Conservation (phyloP, 805 yeast genomes). For the Candida chauliodis region DNA sequence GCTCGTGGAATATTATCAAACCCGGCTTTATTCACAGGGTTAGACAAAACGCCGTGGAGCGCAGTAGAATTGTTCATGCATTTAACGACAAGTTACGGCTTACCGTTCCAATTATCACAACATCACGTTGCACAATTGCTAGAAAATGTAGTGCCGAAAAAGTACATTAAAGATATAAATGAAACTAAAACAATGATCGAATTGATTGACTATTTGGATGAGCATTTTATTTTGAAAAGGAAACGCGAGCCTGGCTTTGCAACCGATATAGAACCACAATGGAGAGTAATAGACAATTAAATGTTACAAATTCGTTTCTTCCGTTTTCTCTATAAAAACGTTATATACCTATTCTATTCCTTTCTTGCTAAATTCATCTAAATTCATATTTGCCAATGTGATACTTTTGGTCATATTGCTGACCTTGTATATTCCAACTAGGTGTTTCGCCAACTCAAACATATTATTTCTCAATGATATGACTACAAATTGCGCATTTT, state of each 20-base stretch:
- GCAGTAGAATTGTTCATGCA: slow-evolving; percentile 84
- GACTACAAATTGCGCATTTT: slow-evolving; percentile 94
- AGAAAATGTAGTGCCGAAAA: slow-evolving; percentile 42
- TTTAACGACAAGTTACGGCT: slow-evolving; percentile 71
- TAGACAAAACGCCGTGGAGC: slow-evolving; percentile 77
- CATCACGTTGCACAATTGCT: slow-evolving; percentile 91
- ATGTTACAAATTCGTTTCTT: too few species aligned
- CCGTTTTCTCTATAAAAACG: too few species aligned
- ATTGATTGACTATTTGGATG: slow-evolving; percentile 81
- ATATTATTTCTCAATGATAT: slow-evolving; percentile 93
- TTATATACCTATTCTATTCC: neutral
- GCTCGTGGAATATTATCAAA: slow-evolving; percentile 84
- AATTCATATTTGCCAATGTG: slow-evolving; percentile 29
- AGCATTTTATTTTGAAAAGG: slow-evolving; percentile 61
- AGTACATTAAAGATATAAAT: slow-evolving; percentile 54
- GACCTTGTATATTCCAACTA: slow-evolving; percentile 94
- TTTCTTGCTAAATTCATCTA: slow-evolving; percentile 4
- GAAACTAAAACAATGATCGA: slow-evolving; percentile 53
- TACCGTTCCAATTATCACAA: slow-evolving; percentile 79
- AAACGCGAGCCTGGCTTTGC: slow-evolving; percentile 72
- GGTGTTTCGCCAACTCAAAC: slow-evolving; percentile 93
- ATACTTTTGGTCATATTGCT: slow-evolving; percentile 87
- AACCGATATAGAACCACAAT: slow-evolving; percentile 28
- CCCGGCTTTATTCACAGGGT: slow-evolving; percentile 85
- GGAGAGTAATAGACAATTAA: slow-evolving; percentile 10